Evolutionary conservation across 2,329 filamentous ascomycete species (phyloP), one percentile per base, ranked within the genome.

Genomic region (Sporothrix variecibatus): DNA sequence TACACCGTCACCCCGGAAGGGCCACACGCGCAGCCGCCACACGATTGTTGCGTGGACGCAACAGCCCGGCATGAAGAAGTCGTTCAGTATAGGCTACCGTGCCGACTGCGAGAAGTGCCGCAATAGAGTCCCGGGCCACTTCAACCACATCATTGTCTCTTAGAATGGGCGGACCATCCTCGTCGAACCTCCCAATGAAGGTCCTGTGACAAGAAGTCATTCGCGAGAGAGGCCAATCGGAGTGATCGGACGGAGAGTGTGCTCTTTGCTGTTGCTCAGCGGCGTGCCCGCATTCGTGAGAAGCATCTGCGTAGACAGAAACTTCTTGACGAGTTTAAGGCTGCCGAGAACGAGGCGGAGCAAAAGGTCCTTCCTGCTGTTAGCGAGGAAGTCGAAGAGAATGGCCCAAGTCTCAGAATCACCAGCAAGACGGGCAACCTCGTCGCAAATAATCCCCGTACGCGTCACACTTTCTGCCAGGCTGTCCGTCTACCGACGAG

Each of bases 21-120:
- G 88, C 12, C 88, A 90, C 78, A 86, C 85, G 15, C 85, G 88
- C 71, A 89, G 87, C 76, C 86, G 87, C 72, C 88, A 90, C 78
- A 90, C 88, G 0, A 81, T 90, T 73, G 89, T 89, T 79, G 86
- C 85, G 73, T 90, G 88, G 88, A 90, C 88, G 1, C 84, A 85
- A 78, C 87, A 90, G 75, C 87, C 88, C 0, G 88, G 88, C 77
- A 90, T 89, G 87, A 92, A 92, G 82, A 89, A 88, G 80, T 90
- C 87, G 75, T 92, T 94, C 81, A 93, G 91, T 78, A 94, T 94
- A 89, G 93, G 93, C 70, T 94, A 92, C 83, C 86, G 92, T 76
- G 87, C 90, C 15, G 92, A 94, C 81, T 95, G 93, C 80, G 92
- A 94, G 75, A 94, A 94, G 82, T 95, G 93, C 82, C 87, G 87